Percentiles rank a stretch among this genome's conserved stretches.
phyloP scores from a whole-genome alignment of 1,284 basidiomycete genomes.

The Ceratobasidium sp. region DNA sequence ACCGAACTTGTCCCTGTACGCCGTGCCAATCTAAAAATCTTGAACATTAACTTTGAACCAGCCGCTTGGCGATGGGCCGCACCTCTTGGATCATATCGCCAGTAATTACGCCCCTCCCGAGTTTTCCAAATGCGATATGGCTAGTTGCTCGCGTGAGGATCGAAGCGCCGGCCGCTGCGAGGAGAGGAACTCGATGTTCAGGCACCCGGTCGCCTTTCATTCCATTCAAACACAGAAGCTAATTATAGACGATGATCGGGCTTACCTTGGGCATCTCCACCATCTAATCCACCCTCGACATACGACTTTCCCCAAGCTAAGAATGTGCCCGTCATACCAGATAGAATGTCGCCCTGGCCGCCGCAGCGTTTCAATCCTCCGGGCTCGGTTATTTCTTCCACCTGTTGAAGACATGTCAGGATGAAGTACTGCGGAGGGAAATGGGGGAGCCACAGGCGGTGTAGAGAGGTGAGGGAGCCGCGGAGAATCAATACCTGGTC shows the following conservation, averaged over 20 bases:
- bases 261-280: constrained; percentile 50
- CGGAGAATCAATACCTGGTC: constrained; percentile 26
- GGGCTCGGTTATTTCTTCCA: constrained; percentile 68
- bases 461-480: neutral
- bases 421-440: neutral
- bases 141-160: constrained; percentile 88
- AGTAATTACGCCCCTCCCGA: constrained; percentile 86
- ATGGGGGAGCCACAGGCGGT: neutral
- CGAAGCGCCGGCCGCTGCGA: constrained; percentile 89
- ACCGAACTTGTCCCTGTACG: constrained; percentile 79
- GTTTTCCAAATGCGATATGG: constrained; percentile 72
- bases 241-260: neutral
- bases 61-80: neutral
- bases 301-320: constrained; percentile 95
- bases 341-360: constrained; percentile 94
- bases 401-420: constrained; percentile 51
- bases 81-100: constrained; percentile 82
- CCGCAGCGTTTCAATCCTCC: constrained; percentile 94
- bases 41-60: neutral
- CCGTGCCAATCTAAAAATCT: constrained; percentile 60
- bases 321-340: constrained; percentile 85
- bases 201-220: constrained; percentile 54
- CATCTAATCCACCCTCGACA: constrained; percentile 75
- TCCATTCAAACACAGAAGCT: neutral
- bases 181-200: constrained; percentile 72